Base-by-base conservation (phyloP, 2,329 filamentous ascomycete genomes). In the Talaromyces sp. region DNA sequence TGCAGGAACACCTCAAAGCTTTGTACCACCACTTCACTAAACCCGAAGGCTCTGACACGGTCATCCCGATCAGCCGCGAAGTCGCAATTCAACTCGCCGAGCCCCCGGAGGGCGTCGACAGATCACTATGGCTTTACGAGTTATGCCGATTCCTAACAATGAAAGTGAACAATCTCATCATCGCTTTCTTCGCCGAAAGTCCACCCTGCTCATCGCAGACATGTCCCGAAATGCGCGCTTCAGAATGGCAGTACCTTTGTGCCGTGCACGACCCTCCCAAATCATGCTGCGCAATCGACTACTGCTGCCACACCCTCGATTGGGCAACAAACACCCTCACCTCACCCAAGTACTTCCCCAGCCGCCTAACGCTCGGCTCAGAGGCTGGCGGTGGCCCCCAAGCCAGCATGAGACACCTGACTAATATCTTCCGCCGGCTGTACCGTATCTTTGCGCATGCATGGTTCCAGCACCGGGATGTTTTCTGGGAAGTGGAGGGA, bases 161-260 rank as follows among this genome's bases (percentile, higher is more conserved):
- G 61, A 92, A 97, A 75, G 93, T 91, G 71, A 99, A 99, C 77
- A 86, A 87, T 58, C 84, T 99, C 51, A 90, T 97, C 61, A 86
- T 96, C 54, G 91, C 90, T 58, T 93, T 99, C 67, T 91, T 99
- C 65, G 90, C 91, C 70, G 94, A 97, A 74, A 82, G 81, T 39
- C 93, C 93, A 6, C 88, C 93, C 3, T 99, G 94, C 77, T 96
- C 91, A 54, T 84, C 89, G 13, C 81, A 82, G 58, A 97, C 94
- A 1, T 99, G 94, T 68, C 91, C 92, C 29, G 94, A 99, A 76
- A 99, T 99, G 94, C 91, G 94, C 68, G 94, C 94, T 2, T 94
- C 90, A 27, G 93, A 99, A 78, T 99, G 94, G 94, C 94, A 99
- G 76, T 99, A 97, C 68, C 85, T 99, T 43, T 99, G 94, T 77